phyloP scores from a whole-genome alignment of 1,139 yeast genomes.

The Citeromyces hawaiiensis region DNA sequence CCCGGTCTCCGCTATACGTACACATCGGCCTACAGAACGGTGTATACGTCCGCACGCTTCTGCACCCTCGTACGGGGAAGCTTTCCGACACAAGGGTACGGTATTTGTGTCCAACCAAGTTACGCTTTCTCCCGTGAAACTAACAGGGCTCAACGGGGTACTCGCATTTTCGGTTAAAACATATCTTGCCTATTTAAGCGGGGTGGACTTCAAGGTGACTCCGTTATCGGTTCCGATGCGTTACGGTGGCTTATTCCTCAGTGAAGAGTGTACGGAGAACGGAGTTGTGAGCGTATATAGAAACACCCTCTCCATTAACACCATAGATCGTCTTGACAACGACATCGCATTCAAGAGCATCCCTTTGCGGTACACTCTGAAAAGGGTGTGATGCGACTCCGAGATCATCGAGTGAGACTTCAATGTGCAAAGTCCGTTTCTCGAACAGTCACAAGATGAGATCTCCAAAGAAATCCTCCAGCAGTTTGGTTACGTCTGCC shows the following conservation, averaged over 20 bases:
- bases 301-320: constrained; percentile 41
- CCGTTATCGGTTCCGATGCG: constrained; percentile 22
- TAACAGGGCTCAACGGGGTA: constrained; percentile 16
- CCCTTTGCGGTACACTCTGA: constrained; percentile 40
- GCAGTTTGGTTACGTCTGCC: constrained; percentile 25
- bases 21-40: constrained; percentile 83
- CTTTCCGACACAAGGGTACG: constrained; percentile 58
- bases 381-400: constrained; percentile 22
- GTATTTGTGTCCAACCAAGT: constrained; percentile 65
- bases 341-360: constrained; percentile 31
- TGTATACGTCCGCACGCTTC: constrained; percentile 49
- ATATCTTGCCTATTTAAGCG: constrained; percentile 25
- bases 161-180: constrained; percentile 24
- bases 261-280: constrained; percentile 48
- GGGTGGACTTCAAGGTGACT: constrained; percentile 23
- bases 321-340: constrained; percentile 37
- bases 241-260: constrained; percentile 37
- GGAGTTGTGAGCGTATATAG: constrained; percentile 52
- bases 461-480: constrained; percentile 16
- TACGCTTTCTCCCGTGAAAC: constrained; percentile 23
- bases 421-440: constrained; percentile 21
- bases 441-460: constrained; percentile 5
- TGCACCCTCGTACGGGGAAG: constrained; percentile 50
- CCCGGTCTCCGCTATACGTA: constrained; percentile 19
- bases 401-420: constrained; percentile 33